Base-by-base conservation (phyloP, 345 rosid genomes). In the Citrus reticulata region DNA sequence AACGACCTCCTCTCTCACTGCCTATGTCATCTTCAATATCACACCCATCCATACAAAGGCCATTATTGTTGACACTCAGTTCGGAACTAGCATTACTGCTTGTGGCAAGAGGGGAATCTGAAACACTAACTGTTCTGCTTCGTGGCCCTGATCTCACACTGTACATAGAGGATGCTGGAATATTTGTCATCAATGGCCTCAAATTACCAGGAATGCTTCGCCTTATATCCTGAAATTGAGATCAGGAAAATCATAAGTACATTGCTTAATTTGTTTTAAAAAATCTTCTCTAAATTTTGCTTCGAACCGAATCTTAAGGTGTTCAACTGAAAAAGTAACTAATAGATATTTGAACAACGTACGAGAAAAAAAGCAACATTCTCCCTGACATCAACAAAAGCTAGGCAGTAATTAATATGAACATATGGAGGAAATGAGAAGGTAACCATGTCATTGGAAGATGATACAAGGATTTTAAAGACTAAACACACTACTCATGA, bases 71-170 rank as follows among this genome's bases (percentile, higher is more conserved):
- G 76, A 92, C 91, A 81, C 99, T 96, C 74, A 94, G 79, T 86
- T 96, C 99, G 4, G 99, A 96, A 83, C 98, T 94, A 55, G 95
- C 99, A 78, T 93, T 94, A 80, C 99, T 96, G 88, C 98, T 96
- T 24, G 98, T 94, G 58, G 97, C 98, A n/a, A 91, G 84, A 54
- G 98, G 99, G 25, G 98, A 96, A 81, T 91, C 98, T 19, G 93
- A 85, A n/a, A 90, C 91, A 73, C 95, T 93, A 77, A 88, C 35
- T 4, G 94, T 90, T 79, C 93, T 85, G 84, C 90, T 88, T 77
- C 92, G 78, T 71, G 90, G 91, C 72, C 97, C 98, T 68, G 98
- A 90, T 83, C 99, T 94, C 84, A 93, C 95, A 68, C 98, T 97
- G 82, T 94, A 97, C 98, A 94, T 88, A 73, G 97, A 94, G 24